Base-by-base conservation (phyloP, 345 rosid species). In the Syzygium oleosum region DNA sequence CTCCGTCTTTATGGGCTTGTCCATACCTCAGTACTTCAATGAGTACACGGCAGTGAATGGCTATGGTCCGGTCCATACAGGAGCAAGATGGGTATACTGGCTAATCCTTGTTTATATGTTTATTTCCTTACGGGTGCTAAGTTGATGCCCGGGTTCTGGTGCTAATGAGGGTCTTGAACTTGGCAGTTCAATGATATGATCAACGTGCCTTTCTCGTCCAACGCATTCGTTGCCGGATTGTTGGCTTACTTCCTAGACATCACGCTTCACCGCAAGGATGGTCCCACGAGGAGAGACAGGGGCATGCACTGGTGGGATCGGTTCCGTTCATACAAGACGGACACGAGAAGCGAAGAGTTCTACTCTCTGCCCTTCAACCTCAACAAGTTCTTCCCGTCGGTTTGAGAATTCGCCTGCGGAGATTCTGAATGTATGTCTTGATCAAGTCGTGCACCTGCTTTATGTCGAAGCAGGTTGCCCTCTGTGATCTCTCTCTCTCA, bases 101-200 rank as follows among this genome's bases (percentile, higher is more conserved):
- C 16, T 52, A 52, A 84, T 43, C 49, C 63, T 27, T 9, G 31
- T 21, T 22, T 12, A 16, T 41, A 54, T 5, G 17, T 12, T 27
- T 14, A 15, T 68, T 7, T 12, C 31, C 10, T 12, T 0, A n/a
- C 27, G 83, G 49, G 4, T 34, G 83, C 13, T 8, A 22, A 22
- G 59, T 55, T 21, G 25, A 8, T 55, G 59, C 59, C 59, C 59
- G 12, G 59, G 59, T 22, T 55, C 59, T 6, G 83, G 49, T 38
- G 49, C 49, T 73, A 41, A 73, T 19, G 23, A 73, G 49, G 83
- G 49, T 73, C 8, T 38, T 19, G 83, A 73, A 73, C 61, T 90
- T 85, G 88, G 91, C 96, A 98, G 99, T 98, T 98, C 93, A 98
- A 98, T 86, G 99, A 98, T 91, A 98, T 98, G 96, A 91, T 96